Evolutionary conservation across 495 filamentous ascomycete genomes (phyloP).

Genomic region (Lasiosphaeria hispida): DNA sequence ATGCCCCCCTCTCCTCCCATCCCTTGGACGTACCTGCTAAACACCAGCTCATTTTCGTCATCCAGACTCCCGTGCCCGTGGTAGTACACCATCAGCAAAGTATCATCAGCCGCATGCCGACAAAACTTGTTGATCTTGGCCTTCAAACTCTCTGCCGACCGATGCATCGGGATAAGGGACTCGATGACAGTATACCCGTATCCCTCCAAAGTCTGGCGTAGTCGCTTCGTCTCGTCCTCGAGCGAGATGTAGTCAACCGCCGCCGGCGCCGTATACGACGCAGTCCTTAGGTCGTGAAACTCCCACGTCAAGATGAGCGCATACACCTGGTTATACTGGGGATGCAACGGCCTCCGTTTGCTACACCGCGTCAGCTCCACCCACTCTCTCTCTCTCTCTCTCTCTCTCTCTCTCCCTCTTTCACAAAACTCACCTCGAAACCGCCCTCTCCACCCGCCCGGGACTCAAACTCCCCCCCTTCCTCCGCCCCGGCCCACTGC

Average conservation of each 20-base stretch:
- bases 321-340: constrained; percentile 28
- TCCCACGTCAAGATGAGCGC: constrained; percentile 33
- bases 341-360: constrained; percentile 9
- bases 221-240: constrained; percentile 32
- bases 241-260: constrained; percentile 29
- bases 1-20: too few species aligned
- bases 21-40: constrained; percentile 26
- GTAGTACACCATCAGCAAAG: constrained; percentile 33
- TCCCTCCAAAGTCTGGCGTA: constrained; percentile 25
- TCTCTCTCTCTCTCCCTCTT: too few species aligned
- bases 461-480: constrained; percentile 10
- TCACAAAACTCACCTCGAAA: constrained; percentile 14
- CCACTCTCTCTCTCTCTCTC: not conserved
- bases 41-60: constrained; percentile 34
- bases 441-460: not conserved
- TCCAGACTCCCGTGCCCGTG: constrained; percentile 35
- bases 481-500: not conserved
- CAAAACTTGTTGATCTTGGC: constrained; percentile 23
- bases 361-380: not conserved
- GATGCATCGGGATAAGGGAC: constrained; percentile 30
- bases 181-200: constrained; percentile 31
- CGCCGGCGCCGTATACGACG: constrained; percentile 27
- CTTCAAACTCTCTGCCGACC: constrained; percentile 17
- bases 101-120: constrained; percentile 26
- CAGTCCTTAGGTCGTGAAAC: constrained; percentile 31